phyloP scores from a whole-genome alignment of 2,329 filamentous ascomycete species.

The Ascochyta pisi region DNA sequence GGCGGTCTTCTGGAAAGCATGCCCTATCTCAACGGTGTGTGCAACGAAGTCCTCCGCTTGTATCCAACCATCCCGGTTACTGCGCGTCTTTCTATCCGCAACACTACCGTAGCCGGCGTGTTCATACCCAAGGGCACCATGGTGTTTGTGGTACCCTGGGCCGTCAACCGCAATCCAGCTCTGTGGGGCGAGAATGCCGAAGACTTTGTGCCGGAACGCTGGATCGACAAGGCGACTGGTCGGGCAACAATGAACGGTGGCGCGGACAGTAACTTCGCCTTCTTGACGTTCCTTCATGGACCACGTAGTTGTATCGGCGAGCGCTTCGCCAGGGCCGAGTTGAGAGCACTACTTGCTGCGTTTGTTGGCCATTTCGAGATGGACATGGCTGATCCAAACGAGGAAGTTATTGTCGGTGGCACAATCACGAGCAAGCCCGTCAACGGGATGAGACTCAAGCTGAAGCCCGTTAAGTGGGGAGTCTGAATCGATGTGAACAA shows the following conservation, averaged over 20 bases:
- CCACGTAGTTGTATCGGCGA: constrained; percentile 51
- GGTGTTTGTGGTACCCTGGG: constrained; percentile 50
- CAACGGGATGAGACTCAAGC: constrained; percentile 47
- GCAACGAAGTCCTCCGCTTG: constrained; percentile 52
- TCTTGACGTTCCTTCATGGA: constrained; percentile 54
- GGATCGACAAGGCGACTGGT: constrained; percentile 50
- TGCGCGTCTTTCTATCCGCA: constrained; percentile 39
- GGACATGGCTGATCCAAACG: constrained; percentile 41
- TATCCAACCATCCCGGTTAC: constrained; percentile 49
- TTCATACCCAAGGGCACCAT: constrained; percentile 50
- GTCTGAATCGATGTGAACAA: neutral
- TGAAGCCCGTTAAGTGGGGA: constrained; percentile 35
- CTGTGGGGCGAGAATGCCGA: constrained; percentile 54
- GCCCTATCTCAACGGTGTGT: constrained; percentile 55
- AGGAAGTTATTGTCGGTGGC: constrained; percentile 41
- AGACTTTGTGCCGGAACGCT: constrained; percentile 54
- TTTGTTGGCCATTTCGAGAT: constrained; percentile 45
- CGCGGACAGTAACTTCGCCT: constrained; percentile 49
- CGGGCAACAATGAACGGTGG: constrained; percentile 51
- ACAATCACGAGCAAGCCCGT: constrained; percentile 49
- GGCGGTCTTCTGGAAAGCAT: constrained; percentile 52
- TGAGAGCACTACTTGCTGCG: constrained; percentile 46
- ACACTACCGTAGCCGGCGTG: constrained; percentile 43
- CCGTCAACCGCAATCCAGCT: constrained; percentile 51
- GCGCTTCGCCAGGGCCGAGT: constrained; percentile 47